Evolutionary conservation across 2,329 filamentous ascomycete species (phyloP), one percentile per base, ranked within the genome.

Genomic region (Atkinsonella texensis): DNA sequence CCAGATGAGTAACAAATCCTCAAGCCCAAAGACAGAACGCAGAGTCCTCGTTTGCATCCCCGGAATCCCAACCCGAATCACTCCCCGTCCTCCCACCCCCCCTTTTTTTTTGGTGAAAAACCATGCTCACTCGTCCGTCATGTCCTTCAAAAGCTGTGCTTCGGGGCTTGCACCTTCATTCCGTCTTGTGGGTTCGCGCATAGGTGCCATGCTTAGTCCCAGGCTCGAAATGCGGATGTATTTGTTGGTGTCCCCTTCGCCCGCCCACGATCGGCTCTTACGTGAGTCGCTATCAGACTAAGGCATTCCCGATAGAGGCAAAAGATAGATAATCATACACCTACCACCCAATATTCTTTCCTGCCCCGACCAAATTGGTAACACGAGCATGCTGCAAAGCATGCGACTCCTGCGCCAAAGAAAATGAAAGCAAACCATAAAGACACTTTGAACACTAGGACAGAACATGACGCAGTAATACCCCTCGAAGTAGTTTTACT

Each of bases 291-390:
- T 41, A 45, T 45, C 48, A 40, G 17, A 9, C 20, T 31, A 39
- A 32, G 33, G 44, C 20, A 17, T 28, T 23, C 17, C 35, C 18
- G 28, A 31, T 23, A 4, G 18, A 35, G 28, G 45, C 31, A 33
- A 46, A 35, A 51, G 46, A 35, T 23, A 48, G 47, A 47, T 51
- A 33, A 42, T 51, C 44, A 47, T 47, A 51, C 50, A 51, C 38
- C 49, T 32, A 46, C 44, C 50, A 41, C 33, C 41, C 46, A 4
- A 13, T 43, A 13, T 43, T 18, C 41, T 35, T 44, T 49, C 33
- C 51, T 46, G 10, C 15, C 23, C 46, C 20, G 15, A 31, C 48
- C 51, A 49, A 42, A 40, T 28, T 23, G 18, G 38, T 31, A n/a
- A 32, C 23, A 31, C 17, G 11, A 47, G 49, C 31, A 50, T 17